Base-by-base conservation (phyloP, 345 rosid species). In the Sapria himalayana region DNA sequence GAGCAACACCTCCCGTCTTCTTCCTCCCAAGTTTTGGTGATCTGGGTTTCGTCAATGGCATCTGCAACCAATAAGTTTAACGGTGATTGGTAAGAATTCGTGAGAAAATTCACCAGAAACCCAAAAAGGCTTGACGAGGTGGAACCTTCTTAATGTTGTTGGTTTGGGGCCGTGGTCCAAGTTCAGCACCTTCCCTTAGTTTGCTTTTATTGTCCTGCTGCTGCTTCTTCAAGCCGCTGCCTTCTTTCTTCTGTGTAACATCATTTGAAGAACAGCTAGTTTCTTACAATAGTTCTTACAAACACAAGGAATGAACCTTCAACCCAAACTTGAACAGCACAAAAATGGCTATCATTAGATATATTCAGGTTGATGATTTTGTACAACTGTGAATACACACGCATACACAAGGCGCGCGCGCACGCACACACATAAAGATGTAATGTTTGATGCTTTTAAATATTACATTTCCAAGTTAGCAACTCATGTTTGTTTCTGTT, bases 11-110 rank as follows among this genome's bases (percentile, higher is more conserved):
- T 31, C 55, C 41, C 48, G 55, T 36, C 46, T 66, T 54, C 49
- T 61, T 78, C 50, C 58, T 64, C 49, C 63, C 54, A 24, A 60
- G 50, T 42, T 69, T 78, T 32, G 77, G 72, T 32, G 67, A 64
- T 22, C 46, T 66, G 50, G 70, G 69, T 40, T 46, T 46, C 20
- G 50, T 50, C 44, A 37, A 35, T 5, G 65, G 55, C 32, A 46
- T 58, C 82, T 85, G 73, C 63, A 50, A 49, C 37, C 1, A 29
- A 8, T 14, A 19, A 54, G 24, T 18, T 39, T 4, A n/a, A 34
- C 10, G 17, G 27, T 5, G 36, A 23, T 13, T 18, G 23, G 34
- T 35, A 33, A 31, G 47, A 31, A 50, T 15, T 22, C 15, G 5
- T 4, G 10, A 3, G 5, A 9, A 15, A 31, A 7, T 16, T 25